Conservation (phyloP, 202 grass and related monocot genomes). For the Panicum hallii region DNA sequence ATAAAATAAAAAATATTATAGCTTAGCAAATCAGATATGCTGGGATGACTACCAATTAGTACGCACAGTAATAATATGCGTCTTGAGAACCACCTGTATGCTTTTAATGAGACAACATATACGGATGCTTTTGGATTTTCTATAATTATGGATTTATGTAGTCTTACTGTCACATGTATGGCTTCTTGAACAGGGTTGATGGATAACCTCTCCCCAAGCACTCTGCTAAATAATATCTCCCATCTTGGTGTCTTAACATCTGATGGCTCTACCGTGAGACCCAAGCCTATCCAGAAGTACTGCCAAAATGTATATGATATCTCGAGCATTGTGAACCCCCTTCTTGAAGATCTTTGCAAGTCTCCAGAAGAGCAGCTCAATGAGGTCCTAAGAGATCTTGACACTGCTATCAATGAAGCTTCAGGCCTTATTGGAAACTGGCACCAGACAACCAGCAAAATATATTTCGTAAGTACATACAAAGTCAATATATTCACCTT, state of each 20-base stretch:
- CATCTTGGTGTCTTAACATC: slow-evolving; percentile 41
- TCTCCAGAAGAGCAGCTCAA: slow-evolving; percentile 60
- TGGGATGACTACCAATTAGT: no score
- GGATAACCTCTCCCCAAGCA: slow-evolving; percentile 49
- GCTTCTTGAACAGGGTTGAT: slow-evolving; percentile 51
- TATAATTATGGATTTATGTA: slow-evolving; percentile 4
- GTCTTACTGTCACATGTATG: slow-evolving; percentile 9
- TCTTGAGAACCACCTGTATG: no score
- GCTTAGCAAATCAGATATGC: no score
- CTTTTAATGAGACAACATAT: neutral
- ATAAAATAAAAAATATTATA: no score
- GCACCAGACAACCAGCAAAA: slow-evolving; percentile 89
- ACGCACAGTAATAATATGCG: no score
- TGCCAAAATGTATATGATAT: slow-evolving; percentile 57
- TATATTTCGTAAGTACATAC: slow-evolving; percentile 73
- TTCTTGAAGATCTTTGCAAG: slow-evolving; percentile 60
- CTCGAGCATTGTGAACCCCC: slow-evolving; percentile 51
- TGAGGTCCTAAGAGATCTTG: slow-evolving; percentile 64
- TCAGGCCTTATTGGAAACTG: slow-evolving; percentile 72
- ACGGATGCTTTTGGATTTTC: slow-evolving; percentile 22
- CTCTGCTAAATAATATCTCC: slow-evolving; percentile 50
- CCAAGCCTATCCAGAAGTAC: slow-evolving; percentile 57
- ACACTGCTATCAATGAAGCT: slow-evolving; percentile 67
- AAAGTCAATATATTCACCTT: neutral
- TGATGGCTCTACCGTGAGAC: slow-evolving; percentile 44